Base-by-base conservation (phyloP, 1,284 basidiomycete genomes). In the Quambalaria eucalypti region DNA sequence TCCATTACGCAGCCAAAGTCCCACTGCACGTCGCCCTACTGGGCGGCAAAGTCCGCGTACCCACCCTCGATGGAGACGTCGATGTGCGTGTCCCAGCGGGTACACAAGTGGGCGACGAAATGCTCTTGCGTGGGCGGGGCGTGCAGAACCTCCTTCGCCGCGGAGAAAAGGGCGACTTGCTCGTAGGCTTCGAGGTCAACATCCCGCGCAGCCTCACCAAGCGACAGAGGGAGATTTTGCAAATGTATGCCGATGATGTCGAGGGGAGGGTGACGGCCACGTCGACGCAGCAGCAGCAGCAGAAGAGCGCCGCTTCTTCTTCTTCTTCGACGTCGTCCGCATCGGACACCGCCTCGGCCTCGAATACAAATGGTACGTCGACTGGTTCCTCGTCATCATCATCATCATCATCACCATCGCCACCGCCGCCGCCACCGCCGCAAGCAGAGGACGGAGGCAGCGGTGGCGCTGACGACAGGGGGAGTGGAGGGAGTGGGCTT, bases 21-120 rank as follows among this genome's bases (percentile, higher is more conserved):
- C 93, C 95, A 19, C 81, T 98, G 69, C 89, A 98, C 73, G 84
- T 83, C 4, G 95, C 95, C 7, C 79, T 98, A 47, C 82, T 98
- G 25, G 93, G 93, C 49, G 95, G 95, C 42, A 84, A 84, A 67
- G 87, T 92, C 46, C 84, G 90, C 38, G 88, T 99, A 48, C 92
- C 92, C 25, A 98, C 95, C 25, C 80, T 98, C 28, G 92, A 98
- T 65, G 90, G 92, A 40, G 89, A 95, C 53, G 91, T 97, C 8
- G 91, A 97, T 60, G 89, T 99, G 49, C 86, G 89, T 59, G 84
- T 99, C 49, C 90, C 92, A 47, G 81, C 82, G 31, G 93, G 95
- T 46, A 97, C 95, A 2, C 93, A 98, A 77, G 89, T 88, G 68
- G 92, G 91, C 19, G 90, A 98, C 78, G 91, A 97, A 77, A 93